phyloP scores from a whole-genome alignment of 2,329 filamentous ascomycete species.

The Rhinocladiella similis region DNA sequence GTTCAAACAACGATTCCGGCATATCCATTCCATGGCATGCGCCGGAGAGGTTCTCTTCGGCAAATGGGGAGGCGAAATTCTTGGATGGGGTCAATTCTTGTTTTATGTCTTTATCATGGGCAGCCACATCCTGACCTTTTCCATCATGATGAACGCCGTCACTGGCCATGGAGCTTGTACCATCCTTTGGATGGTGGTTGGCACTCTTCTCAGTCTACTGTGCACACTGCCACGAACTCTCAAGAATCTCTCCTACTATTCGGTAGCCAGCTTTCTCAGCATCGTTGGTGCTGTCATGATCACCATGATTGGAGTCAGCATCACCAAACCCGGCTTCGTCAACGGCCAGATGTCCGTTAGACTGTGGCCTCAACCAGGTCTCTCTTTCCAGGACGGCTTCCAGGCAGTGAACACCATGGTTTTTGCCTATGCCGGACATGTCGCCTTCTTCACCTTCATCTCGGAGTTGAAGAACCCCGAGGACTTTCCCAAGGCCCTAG shows the following conservation, averaged over 20 bases:
- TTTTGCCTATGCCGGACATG: conserved; percentile 66
- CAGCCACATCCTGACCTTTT: conserved; percentile 69
- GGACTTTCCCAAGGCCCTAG: conserved; percentile 64
- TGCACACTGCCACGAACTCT: conserved; percentile 63
- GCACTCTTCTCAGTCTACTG: conserved; percentile 58
- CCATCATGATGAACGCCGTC: conserved; percentile 66
- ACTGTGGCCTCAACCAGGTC: conserved; percentile 40
- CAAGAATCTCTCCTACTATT: conserved; percentile 62
- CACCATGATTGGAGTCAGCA: conserved; percentile 65
- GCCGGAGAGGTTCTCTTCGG: conserved; percentile 60
- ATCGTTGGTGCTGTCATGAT: conserved; percentile 64
- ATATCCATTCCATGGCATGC: conserved; percentile 67
- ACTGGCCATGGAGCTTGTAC: conserved; percentile 63
- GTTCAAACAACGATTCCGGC: conserved; percentile 54
- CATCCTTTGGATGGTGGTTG: conserved; percentile 62
- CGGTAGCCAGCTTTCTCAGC: conserved; percentile 64
- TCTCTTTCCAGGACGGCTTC: conserved; percentile 58
- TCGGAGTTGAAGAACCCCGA: conserved; percentile 63
- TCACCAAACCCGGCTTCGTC: conserved; percentile 45
- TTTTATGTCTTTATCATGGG: conserved; percentile 70
- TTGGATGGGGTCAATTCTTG: conserved; percentile 61
- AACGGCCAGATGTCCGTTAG: conserved; percentile 72
- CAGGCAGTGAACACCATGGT: conserved; percentile 67
- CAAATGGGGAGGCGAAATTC: conserved; percentile 59
- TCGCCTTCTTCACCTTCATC: conserved; percentile 68